A percentile compares a stretch with the other conserved stretches of the same genome.
Evolutionary conservation across 1,139 yeast genomes (phyloP).

Genomic region (Taphrina populina): DNA sequence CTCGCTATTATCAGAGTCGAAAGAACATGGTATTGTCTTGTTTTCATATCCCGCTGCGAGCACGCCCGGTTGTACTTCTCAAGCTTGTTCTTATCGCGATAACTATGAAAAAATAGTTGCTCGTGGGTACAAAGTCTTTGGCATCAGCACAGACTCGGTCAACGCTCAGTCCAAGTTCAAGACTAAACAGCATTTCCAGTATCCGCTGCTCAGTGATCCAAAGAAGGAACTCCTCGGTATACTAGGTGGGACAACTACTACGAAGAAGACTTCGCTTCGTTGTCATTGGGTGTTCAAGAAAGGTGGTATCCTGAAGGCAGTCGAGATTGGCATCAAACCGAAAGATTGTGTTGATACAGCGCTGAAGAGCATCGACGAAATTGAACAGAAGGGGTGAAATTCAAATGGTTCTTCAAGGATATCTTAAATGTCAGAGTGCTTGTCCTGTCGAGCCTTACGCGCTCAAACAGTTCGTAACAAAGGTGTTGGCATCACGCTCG

Average conservation of each 20-base stretch:
- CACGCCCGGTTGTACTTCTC: constrained; percentile 69
- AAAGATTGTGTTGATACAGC: constrained; percentile 70
- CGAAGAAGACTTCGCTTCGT: constrained; percentile 64
- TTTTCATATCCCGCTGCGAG: constrained; percentile 87
- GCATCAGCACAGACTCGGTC: constrained; percentile 65
- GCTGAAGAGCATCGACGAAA: constrained; percentile 21
- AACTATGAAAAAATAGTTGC: constrained; percentile 57
- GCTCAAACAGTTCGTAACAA: too few species aligned
- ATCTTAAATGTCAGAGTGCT: too few species aligned
- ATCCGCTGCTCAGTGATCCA: constrained; percentile 75
- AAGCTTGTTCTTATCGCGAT: constrained; percentile 83
- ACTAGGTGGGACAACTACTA: constrained; percentile 77
- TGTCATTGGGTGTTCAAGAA: constrained; percentile 80
- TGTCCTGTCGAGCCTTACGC: too few species aligned
- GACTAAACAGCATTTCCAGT: constrained; percentile 54
- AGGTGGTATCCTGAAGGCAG: constrained; percentile 67
- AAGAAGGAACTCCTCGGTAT: constrained; percentile 62
- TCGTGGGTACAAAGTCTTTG: constrained; percentile 47
- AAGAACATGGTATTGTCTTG: constrained; percentile 49
- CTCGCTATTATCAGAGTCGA: constrained; percentile 50
- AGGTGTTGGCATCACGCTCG: too few species aligned
- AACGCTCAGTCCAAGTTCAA: constrained; percentile 74
- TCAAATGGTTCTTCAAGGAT: neutral
- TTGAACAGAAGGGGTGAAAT: neutral
- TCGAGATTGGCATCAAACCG: constrained; percentile 71